Base-by-base conservation (phyloP, 768 basidiomycete genomes). In the Dictyophora rubrovolvata region DNA sequence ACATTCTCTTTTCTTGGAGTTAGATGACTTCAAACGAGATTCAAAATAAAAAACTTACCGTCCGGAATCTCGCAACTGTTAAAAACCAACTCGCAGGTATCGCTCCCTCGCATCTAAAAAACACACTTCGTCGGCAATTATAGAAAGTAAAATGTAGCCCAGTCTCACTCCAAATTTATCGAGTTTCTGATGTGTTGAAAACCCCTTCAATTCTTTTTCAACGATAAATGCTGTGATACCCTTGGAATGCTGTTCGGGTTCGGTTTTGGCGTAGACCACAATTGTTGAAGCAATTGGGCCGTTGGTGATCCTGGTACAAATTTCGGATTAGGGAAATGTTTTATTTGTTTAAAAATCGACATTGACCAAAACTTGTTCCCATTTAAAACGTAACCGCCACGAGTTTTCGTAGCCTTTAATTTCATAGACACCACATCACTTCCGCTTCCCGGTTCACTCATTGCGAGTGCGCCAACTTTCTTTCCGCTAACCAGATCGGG, bases 341-440 rank as follows among this genome's bases (percentile, higher is more conserved):
- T 8, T 12, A 3, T 9, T n/a, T 47, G 22, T 23, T 61, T 8
- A 62, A 16, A 59, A 12, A 35, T 52, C 22, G 47, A 12, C 12
- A 6, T 60, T 17, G 12, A 91, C 93, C 93, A 97, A 72, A 94
- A 94, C 70, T 96, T 96, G 65, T 84, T 91, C 0, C 93, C 94
- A 66, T 89, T 94, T 63, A 97, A 70, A 60, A 76, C 74, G 78
- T 82, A 96, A 37, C 89, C 86, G 47, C 84, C 87, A 23, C 80
- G 73, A 5, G 85, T 76, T 74, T 87, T 88, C 64, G 87, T 85
- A 21, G 93, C 93, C 61, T 79, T 84, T 59, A 93, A 74, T 65
- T 77, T 78, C 94, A 97, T 97, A 67, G 89, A 90, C 18, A 96
- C 84, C n/a, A 97, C 93, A 71, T 97, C 93, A 66, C 90, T 93